A percentile compares a stretch with the other conserved stretches of the same genome.
phyloP scores from a whole-genome alignment of 2,329 filamentous ascomycete species.

The Onygenales sp. region DNA sequence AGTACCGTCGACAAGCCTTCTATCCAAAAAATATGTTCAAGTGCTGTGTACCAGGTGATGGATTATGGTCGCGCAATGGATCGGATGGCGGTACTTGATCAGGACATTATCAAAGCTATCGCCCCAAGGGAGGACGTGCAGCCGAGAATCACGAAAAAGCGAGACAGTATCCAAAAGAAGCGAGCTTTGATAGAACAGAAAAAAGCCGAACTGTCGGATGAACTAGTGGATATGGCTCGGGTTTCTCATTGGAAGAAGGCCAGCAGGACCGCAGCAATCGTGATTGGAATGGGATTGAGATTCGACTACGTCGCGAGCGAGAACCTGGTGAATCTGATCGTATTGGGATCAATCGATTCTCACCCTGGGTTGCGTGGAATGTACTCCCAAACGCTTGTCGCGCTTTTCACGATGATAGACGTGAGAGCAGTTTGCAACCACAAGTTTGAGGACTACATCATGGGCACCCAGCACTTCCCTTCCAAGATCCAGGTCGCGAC shows the following conservation, averaged over 20 bases:
- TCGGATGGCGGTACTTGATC: constrained; percentile 72
- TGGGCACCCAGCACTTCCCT: constrained; percentile 66
- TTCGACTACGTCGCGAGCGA: constrained; percentile 79
- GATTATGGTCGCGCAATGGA: constrained; percentile 88
- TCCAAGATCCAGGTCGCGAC: constrained; percentile 70
- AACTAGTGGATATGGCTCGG: constrained; percentile 67
- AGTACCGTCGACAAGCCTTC: constrained; percentile 87
- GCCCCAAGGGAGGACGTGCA: constrained; percentile 58
- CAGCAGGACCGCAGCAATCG: constrained; percentile 77
- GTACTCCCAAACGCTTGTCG: constrained; percentile 71
- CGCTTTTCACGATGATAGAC: constrained; percentile 75
- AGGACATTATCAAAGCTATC: constrained; percentile 60
- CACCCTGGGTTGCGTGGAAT: constrained; percentile 77
- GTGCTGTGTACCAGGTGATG: constrained; percentile 73
- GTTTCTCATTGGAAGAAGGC: constrained; percentile 95
- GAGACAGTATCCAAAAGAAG: constrained; percentile 65
- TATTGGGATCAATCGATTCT: constrained; percentile 74
- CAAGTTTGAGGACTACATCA: constrained; percentile 75
- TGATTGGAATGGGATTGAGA: constrained; percentile 81
- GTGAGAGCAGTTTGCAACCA: constrained; percentile 78
- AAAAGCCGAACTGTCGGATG: constrained; percentile 70
- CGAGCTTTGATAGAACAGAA: constrained; percentile 69
- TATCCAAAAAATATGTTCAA: constrained; percentile 78
- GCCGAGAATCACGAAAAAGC: constrained; percentile 53
- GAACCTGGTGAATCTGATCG: constrained; percentile 73